Evolutionary conservation across 306 rosid species (phyloP).

Genomic region (Citrullus mucosospermus): DNA sequence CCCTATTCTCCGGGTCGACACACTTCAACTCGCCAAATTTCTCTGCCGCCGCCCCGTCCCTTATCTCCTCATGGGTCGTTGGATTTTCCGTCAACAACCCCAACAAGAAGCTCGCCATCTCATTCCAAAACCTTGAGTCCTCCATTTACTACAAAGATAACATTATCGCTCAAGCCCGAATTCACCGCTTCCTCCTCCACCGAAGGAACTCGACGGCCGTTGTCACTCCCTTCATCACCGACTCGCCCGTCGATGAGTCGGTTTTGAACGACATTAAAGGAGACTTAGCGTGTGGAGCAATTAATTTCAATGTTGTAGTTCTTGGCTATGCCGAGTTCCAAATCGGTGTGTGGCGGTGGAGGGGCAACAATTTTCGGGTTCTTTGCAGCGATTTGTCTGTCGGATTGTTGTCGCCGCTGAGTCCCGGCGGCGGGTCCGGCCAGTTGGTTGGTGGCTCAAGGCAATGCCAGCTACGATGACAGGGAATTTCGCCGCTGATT

Average conservation of each 20-base stretch:
- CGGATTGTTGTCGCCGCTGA: not conserved
- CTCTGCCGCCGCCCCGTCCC: not conserved
- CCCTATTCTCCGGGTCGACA: not conserved
- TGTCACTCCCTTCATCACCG: not conserved
- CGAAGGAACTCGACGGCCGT: not conserved
- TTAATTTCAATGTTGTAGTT: not conserved
- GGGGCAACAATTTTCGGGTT: not conserved
- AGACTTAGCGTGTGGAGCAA: not conserved
- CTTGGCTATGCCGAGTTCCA: not conserved
- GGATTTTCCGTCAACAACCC: not conserved
- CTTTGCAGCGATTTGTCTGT: not conserved
- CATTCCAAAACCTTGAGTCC: not conserved
- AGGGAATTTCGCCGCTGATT: not conserved
- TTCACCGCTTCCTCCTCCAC: not conserved
- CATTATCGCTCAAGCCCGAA: not conserved
- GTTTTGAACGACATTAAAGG: not conserved
- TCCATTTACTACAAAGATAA: not conserved
- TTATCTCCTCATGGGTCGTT: not conserved
- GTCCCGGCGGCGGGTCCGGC: not conserved
- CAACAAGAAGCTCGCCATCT: not conserved
- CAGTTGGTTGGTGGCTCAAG: not conserved
- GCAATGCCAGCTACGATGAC: not conserved
- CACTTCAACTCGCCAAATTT: not conserved
- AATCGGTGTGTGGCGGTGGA: not conserved
- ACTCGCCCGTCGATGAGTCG: not conserved